phyloP scores from a whole-genome alignment of 2,329 filamentous ascomycete species.

The Fusarium cicatricum region DNA sequence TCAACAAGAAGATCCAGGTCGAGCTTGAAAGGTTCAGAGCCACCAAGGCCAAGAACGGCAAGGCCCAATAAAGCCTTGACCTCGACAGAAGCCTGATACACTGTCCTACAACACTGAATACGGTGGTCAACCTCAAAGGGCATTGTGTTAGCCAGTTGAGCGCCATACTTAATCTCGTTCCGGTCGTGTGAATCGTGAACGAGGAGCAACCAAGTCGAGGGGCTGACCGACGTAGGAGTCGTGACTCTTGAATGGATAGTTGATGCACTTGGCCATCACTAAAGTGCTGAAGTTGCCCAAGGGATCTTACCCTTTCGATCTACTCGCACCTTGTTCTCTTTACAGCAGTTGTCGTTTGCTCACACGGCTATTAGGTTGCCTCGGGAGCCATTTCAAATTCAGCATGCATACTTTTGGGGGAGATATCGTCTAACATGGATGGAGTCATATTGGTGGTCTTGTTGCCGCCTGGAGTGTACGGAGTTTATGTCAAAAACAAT shows the following conservation, averaged over 20 bases:
- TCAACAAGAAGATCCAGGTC: conserved; percentile 77
- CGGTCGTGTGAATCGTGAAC: not conserved
- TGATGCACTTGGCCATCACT: not conserved
- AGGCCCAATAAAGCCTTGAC: conserved; percentile 54
- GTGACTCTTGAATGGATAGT: not conserved
- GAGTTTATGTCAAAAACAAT: conserved; percentile 20
- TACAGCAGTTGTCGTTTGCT: conserved; percentile 25
- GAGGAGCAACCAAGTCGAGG: not conserved
- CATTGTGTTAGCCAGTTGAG: conserved; percentile 1
- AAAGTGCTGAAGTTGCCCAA: conserved; percentile 4
- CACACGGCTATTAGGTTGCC: conserved; percentile 18
- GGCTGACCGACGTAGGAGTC: not conserved
- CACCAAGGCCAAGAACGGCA: conserved; percentile 62
- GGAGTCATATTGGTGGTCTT: conserved; percentile 7
- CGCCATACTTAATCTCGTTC: conserved; percentile 3
- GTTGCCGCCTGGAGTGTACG: conserved; percentile 20
- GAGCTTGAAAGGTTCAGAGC: conserved; percentile 80
- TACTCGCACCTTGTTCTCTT: conserved; percentile 26
- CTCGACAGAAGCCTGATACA: not conserved
- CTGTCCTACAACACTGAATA: conserved; percentile 5
- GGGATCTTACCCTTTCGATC: conserved; percentile 22
- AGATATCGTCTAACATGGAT: conserved; percentile 18
- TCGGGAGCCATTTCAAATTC: conserved; percentile 18
- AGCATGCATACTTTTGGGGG: conserved; percentile 24
- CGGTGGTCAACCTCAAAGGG: conserved; percentile 1